Evolutionary conservation across 129 eudicot species (phyloP).

Genomic region (Centaurea solstitialis): DNA sequence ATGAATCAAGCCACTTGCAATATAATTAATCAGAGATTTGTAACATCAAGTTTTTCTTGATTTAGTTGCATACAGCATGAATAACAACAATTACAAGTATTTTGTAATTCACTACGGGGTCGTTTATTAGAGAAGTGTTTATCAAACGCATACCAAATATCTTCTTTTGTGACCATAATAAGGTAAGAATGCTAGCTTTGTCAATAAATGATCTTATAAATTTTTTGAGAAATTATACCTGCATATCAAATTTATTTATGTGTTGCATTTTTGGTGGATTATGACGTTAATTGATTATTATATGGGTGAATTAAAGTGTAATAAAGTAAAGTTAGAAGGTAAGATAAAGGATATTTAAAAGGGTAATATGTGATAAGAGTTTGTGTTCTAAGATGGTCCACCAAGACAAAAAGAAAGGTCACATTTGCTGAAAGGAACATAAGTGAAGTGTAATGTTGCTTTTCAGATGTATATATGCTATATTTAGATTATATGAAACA

Average conservation of each 20-base stretch:
- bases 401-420: conserved; percentile 15
- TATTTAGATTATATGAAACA: no score
- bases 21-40: neutral
- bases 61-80: neutral
- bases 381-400: conserved; percentile 32
- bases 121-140: no score
- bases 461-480: neutral
- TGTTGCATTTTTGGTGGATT: neutral
- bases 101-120: neutral
- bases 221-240: no score
- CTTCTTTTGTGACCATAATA: neutral
- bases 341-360: conserved; percentile 21
- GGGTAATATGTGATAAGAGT: conserved; percentile 22
- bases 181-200: neutral
- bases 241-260: neutral
- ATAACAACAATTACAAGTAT: neutral
- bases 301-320: neutral
- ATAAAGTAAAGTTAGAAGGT: conserved; percentile 18
- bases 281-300: neutral
- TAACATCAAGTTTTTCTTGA: neutral
- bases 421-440: neutral
- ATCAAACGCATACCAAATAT: neutral
- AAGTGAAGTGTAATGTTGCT: neutral
- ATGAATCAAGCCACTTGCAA: neutral
- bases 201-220: no score